Percentiles rank a stretch among this genome's conserved stretches.
Evolutionary conservation across 2,329 filamentous ascomycete genomes (phyloP).

Genomic region (Colletotrichum orchidophilum): DNA sequence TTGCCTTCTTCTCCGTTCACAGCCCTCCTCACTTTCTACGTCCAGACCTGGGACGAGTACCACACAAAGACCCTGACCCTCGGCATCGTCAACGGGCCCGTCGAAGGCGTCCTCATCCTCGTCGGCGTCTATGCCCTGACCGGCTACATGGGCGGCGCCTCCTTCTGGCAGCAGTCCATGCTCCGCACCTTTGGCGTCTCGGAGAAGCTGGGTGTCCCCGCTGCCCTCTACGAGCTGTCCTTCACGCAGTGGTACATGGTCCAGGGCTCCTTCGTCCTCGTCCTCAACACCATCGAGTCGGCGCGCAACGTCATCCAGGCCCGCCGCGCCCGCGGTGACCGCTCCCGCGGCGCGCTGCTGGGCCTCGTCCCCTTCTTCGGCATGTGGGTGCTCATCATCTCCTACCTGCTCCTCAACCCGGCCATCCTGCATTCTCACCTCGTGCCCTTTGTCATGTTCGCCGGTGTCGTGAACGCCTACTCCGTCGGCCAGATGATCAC

Average conservation of each 20-base stretch:
- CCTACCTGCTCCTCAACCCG: conserved; percentile 87
- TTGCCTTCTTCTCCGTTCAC: too few species aligned
- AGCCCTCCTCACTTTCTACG: conserved; percentile 95
- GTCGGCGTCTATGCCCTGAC: conserved; percentile 85
- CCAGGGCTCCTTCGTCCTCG: conserved; percentile 82
- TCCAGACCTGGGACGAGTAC: conserved; percentile 99
- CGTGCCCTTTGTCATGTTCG: conserved; percentile 89
- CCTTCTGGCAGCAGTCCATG: conserved; percentile 92
- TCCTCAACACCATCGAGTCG: conserved; percentile 85
- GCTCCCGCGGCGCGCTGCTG: conserved; percentile 77
- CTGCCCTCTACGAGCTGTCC: conserved; percentile 77
- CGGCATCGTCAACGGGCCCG: conserved; percentile 90
- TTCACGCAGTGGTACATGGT: conserved; percentile 95
- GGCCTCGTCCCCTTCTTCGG: conserved; percentile 84
- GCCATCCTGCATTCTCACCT: conserved; percentile 83
- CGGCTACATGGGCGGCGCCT: conserved; percentile 84
- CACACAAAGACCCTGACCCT: conserved; percentile 96
- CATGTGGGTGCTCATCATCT: conserved; percentile 79
- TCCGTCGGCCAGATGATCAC: conserved; percentile 96
- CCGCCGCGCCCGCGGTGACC: conserved; percentile 77
- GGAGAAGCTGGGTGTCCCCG: conserved; percentile 70
- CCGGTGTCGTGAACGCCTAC: conserved; percentile 92
- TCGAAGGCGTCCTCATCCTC: conserved; percentile 91
- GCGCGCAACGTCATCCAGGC: conserved; percentile 86
- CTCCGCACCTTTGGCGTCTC: conserved; percentile 76